Conservation (phyloP, 768 basidiomycete genomes). For the Leucosporidium yakuticum region DNA sequence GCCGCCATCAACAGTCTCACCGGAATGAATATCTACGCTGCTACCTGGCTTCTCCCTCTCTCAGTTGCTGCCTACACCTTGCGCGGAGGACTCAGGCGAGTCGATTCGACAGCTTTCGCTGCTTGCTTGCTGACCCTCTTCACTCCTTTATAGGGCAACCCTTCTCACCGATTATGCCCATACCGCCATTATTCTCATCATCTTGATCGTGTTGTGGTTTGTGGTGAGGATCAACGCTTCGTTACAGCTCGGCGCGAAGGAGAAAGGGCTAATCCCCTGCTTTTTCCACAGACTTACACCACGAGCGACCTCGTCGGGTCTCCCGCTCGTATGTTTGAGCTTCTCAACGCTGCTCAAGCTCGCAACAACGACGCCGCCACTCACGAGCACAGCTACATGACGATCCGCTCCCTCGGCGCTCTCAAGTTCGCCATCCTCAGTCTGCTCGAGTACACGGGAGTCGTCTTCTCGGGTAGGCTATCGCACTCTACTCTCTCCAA, state of each 20-base stretch:
- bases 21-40: conserved; percentile 50
- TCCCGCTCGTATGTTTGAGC: conserved; percentile 48
- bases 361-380: conserved; percentile 51
- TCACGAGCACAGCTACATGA: conserved; percentile 53
- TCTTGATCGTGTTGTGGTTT: conserved; percentile 46
- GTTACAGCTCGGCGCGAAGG: background rate
- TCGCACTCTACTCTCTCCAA: too few relatives aligned
- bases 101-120: conserved; percentile 45
- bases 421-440: conserved; percentile 18
- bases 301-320: conserved; percentile 48
- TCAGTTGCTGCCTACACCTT: conserved; percentile 49
- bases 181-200: conserved; percentile 49
- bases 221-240: background rate
- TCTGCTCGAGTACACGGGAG: conserved; percentile 39
- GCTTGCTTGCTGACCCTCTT: conserved; percentile 50
- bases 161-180: conserved; percentile 47
- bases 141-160: conserved; percentile 26
- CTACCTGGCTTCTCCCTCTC: conserved; percentile 50
- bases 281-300: conserved; percentile 35
- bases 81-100: conserved; percentile 32
- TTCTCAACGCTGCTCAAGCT: conserved; percentile 50
- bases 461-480: conserved; percentile 1
- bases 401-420: conserved; percentile 52
- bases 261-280: background rate
- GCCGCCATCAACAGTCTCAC: conserved; percentile 51